These are phyloP conservation scores for Porodaedalea pini DNA, from an alignment of 1,284 basidiomycete genomes.

Conservation along the genomic window DNA sequence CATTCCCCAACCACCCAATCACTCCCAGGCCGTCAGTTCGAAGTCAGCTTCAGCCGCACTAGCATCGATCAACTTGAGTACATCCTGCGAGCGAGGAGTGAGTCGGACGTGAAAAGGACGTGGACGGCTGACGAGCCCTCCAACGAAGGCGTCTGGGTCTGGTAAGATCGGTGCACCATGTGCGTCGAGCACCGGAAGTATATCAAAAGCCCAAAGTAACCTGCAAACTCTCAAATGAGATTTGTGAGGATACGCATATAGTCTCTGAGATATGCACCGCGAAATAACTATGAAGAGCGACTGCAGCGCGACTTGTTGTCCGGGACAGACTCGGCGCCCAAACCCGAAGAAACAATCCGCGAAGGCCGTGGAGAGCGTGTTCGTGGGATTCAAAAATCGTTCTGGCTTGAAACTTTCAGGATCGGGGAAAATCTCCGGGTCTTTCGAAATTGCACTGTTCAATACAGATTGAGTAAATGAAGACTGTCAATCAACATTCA, in stretches of 20 bases:
- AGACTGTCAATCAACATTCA: too few species aligned
- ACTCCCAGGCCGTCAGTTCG: constrained; percentile 10
- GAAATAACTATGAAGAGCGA: constrained; percentile 19
- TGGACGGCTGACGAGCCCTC: constrained; percentile 7
- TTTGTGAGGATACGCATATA: neutral
- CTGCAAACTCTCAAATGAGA: neutral
- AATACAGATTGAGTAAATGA: too few species aligned
- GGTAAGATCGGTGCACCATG: neutral
- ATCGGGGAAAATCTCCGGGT: constrained; percentile 22
- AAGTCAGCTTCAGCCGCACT: constrained; percentile 2
- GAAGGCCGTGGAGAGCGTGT: constrained; percentile 19
- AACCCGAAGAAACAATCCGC: constrained; percentile 22
- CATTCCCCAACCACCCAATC: too few species aligned
- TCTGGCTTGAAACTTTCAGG: constrained; percentile 24
- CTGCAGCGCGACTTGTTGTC: constrained; percentile 17
- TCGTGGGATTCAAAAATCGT: constrained; percentile 6
- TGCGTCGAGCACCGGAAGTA: neutral
- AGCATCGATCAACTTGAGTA: constrained; percentile 1
- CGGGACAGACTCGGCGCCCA: constrained; percentile 22
- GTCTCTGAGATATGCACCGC: neutral
- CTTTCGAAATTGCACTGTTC: constrained; percentile 24
- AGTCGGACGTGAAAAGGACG: neutral
- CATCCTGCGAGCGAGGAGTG: neutral
- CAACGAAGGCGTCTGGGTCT: constrained; percentile 8
- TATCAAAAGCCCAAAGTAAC: constrained; percentile 8